A percentile compares a stretch with the other conserved stretches of the same genome.
These are phyloP conservation scores for Mucor lusitanicus DNA, from an alignment of 371 early-diverging fungal genomes.

Conservation along the genomic window DNA sequence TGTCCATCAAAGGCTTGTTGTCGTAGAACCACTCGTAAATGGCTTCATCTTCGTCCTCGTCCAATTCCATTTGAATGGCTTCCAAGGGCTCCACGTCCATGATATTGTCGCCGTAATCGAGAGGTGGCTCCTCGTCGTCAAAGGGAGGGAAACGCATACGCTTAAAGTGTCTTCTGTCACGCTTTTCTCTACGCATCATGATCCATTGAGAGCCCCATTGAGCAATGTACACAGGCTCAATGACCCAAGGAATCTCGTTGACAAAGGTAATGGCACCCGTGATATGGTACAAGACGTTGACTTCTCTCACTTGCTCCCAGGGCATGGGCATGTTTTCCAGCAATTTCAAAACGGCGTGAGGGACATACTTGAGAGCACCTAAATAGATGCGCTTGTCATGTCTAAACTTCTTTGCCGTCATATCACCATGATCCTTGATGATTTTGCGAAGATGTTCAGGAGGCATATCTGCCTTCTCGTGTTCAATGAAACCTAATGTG, in stretches of 20 bases:
- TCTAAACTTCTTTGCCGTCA: conserved; percentile 95
- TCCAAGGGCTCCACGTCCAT: conserved; percentile 97
- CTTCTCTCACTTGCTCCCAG: conserved; percentile 98
- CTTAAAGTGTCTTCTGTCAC: conserved; percentile 97
- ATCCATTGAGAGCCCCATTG: conserved; percentile 99
- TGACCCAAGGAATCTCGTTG: conserved; percentile 94
- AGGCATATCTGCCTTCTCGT: conserved; percentile 94
- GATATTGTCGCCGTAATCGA: conserved; percentile 98
- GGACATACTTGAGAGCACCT: conserved; percentile 97
- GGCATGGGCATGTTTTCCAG: conserved; percentile 99
- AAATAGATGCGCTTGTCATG: conserved; percentile 97
- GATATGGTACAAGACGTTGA: conserved; percentile 96
- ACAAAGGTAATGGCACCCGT: conserved; percentile 99
- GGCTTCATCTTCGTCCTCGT: conserved; percentile 92
- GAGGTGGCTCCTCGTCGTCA: conserved; percentile 98
- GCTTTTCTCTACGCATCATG: conserved; percentile 98
- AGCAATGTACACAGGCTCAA: conserved; percentile 95
- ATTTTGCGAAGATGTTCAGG: conserved; percentile 97
- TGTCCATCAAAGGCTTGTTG: conserved; percentile 88
- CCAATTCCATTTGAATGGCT: conserved; percentile 98
- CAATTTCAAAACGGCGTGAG: conserved; percentile 97
- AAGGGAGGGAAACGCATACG: conserved; percentile 98
- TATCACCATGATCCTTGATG: conserved; percentile 98
- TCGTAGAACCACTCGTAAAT: conserved; percentile 98
- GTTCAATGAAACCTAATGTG: conserved; percentile 60